Conservation (phyloP, 1,284 basidiomycete genomes). For the Malassezia caprae region DNA sequence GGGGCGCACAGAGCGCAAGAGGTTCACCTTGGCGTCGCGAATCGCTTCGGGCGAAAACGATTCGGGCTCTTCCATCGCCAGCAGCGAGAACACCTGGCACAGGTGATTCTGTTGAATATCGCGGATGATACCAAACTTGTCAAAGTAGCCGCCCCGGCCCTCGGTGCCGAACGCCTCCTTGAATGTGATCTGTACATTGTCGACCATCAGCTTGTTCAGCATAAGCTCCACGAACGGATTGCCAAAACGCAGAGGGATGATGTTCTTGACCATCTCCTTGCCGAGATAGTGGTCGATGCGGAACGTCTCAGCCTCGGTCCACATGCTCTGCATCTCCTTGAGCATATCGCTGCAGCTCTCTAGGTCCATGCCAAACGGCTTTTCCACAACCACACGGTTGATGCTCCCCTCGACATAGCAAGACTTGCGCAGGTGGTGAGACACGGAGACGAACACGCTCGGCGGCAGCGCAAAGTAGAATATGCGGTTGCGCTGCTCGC, state of each 20-base stretch:
- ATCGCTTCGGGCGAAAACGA: constrained; percentile 48
- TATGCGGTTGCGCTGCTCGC: constrained; percentile 30
- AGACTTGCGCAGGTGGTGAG: constrained; percentile 39
- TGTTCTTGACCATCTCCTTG: constrained; percentile 49
- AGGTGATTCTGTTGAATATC: constrained; percentile 50
- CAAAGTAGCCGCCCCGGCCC: constrained; percentile 50
- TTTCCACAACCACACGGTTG: constrained; percentile 46
- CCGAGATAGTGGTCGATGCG: constrained; percentile 48
- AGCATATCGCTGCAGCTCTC: constrained; percentile 45
- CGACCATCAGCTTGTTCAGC: constrained; percentile 47
- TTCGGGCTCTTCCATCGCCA: constrained; percentile 48
- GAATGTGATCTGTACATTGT: constrained; percentile 49
- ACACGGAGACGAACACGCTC: constrained; percentile 45
- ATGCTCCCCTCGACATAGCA: constrained; percentile 37
- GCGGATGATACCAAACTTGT: constrained; percentile 50
- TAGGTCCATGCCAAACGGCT: constrained; percentile 46
- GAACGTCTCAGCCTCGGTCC: constrained; percentile 48
- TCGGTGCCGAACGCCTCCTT: constrained; percentile 50
- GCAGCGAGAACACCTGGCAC: constrained; percentile 45
- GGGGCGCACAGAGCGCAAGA: constrained; percentile 44
- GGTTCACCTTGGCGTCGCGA: constrained; percentile 48
- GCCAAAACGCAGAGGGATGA: constrained; percentile 42
- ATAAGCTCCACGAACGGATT: constrained; percentile 44
- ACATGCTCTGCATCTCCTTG: constrained; percentile 40
- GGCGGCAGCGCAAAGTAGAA: constrained; percentile 48